Conservation (phyloP, 176 grass and related monocot genomes). For the Dendrocalamus sinicus region DNA sequence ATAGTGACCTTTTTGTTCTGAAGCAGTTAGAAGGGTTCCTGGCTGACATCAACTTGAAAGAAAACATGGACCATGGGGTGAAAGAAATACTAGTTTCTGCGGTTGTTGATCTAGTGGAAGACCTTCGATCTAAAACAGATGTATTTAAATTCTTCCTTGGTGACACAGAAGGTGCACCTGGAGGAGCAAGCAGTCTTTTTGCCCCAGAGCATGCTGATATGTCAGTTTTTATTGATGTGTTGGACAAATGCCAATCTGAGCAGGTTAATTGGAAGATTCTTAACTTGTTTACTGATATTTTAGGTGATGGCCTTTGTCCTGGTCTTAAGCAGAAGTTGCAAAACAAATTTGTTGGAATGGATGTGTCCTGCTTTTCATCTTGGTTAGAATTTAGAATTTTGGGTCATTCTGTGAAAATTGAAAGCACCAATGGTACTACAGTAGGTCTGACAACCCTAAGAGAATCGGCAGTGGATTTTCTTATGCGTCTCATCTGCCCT, state of each 20-base stretch:
- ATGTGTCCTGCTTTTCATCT: constrained; percentile 62
- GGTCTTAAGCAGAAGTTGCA: constrained; percentile 70
- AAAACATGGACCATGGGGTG: constrained; percentile 46
- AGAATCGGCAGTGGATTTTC: constrained; percentile 74
- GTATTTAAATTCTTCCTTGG: constrained; percentile 84
- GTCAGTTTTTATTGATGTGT: constrained; percentile 67
- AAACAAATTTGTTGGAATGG: constrained; percentile 83
- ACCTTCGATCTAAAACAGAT: constrained; percentile 54
- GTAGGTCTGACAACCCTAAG: constrained; percentile 52
- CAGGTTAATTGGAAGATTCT: constrained; percentile 84
- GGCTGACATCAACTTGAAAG: constrained; percentile 55
- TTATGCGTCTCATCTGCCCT: constrained; percentile 67
- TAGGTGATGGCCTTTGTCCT: constrained; percentile 65
- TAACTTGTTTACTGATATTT: constrained; percentile 72
- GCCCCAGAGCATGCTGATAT: constrained; percentile 62
- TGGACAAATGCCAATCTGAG: constrained; percentile 79
- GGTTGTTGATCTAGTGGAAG: constrained; percentile 73
- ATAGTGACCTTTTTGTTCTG: constrained; percentile 70
- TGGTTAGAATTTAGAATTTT: constrained; percentile 81
- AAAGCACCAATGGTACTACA: constrained; percentile 44
- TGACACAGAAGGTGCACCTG: constrained; percentile 56
- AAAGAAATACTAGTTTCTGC: constrained; percentile 70
- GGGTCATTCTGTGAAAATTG: constrained; percentile 50
- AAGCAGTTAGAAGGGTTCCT: constrained; percentile 90
- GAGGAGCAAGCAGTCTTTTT: constrained; percentile 62